Conservation (phyloP, 2,329 filamentous ascomycete species). For the Calonectria crousiana region DNA sequence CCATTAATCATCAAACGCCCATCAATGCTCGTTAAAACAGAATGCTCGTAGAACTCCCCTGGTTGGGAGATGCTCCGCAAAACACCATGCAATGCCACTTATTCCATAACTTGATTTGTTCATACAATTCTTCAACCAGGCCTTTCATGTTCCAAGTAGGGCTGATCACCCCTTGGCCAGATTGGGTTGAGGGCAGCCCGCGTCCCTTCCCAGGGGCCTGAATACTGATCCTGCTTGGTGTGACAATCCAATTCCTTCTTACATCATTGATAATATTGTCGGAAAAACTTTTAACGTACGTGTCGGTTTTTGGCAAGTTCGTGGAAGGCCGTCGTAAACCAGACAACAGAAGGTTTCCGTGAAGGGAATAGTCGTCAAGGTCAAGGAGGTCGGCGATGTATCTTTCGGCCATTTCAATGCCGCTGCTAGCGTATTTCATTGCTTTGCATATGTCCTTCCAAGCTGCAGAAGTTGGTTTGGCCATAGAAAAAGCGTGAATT, state of each 20-base stretch:
- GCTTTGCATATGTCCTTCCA: slow-evolving; percentile 36
- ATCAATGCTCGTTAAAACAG: slow-evolving; percentile 44
- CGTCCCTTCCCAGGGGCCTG: slow-evolving; percentile 51
- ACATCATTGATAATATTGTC: slow-evolving; percentile 60
- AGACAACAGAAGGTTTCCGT: slow-evolving; percentile 38
- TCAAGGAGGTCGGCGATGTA: slow-evolving; percentile 36
- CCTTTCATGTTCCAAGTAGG: slow-evolving; percentile 48
- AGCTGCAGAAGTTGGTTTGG: slow-evolving; percentile 3
- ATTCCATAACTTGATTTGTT: slow-evolving; percentile 49
- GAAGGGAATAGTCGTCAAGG: slow-evolving; percentile 28
- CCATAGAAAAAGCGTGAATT: slow-evolving; percentile 38
- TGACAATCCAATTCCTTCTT: slow-evolving; percentile 57
- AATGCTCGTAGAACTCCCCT: slow-evolving; percentile 26
- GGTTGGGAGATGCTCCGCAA: slow-evolving; percentile 5
- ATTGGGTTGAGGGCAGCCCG: slow-evolving; percentile 48
- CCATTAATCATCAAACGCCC: slow-evolving; percentile 33
- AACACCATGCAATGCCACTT: slow-evolving; percentile 47
- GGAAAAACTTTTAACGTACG: slow-evolving; percentile 55
- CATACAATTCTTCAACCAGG: slow-evolving; percentile 48
- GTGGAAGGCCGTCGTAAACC: slow-evolving; percentile 28
- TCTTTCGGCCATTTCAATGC: slow-evolving; percentile 33
- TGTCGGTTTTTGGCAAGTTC: slow-evolving; percentile 26
- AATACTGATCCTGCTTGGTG: slow-evolving; percentile 50
- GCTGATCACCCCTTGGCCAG: slow-evolving; percentile 49
- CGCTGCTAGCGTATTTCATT: slow-evolving; percentile 33